Percentiles rank a stretch among this genome's conserved stretches.
Evolutionary conservation across 2,329 filamentous ascomycete species (phyloP).

Genomic region (Tolypocladium paradoxum): DNA sequence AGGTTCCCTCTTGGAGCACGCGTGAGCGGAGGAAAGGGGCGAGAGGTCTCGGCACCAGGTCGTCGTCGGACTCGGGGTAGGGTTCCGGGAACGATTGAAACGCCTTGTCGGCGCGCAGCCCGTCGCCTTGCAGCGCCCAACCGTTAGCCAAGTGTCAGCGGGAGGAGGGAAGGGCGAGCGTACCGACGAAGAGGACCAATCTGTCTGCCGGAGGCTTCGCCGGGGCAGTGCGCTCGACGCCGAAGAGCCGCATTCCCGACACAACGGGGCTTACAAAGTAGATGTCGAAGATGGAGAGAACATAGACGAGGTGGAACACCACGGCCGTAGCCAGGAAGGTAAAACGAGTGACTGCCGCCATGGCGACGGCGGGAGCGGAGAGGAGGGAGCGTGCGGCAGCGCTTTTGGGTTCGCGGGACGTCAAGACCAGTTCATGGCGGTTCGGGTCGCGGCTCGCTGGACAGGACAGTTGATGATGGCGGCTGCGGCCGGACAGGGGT

Average conservation of each 20-base stretch:
- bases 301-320: conserved; percentile 86
- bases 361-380: conserved; percentile 16
- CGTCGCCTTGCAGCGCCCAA: conserved; percentile 51
- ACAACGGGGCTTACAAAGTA: conserved; percentile 98
- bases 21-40: conserved; percentile 86
- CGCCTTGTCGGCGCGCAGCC: conserved; percentile 92
- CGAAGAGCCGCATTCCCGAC: conserved; percentile 80
- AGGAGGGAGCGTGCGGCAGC: not conserved
- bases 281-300: conserved; percentile 94
- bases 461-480: not conserved
- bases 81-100: conserved; percentile 91
- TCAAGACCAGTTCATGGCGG: not conserved
- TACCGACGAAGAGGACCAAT: conserved; percentile 87
- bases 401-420: not conserved
- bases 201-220: conserved; percentile 73
- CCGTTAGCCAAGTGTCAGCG: not conserved
- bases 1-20: conserved; percentile 82
- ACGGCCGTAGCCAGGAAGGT: conserved; percentile 83
- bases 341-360: conserved; percentile 53
- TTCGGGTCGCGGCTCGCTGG: not conserved
- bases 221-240: conserved; percentile 48
- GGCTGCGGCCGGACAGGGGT: not conserved
- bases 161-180: conserved; percentile 3
- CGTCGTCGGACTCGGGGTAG: conserved; percentile 53
- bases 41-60: conserved; percentile 65